Percentiles rank a stretch among this genome's conserved stretches.
Conservation (phyloP, 2,329 filamentous ascomycete genomes). For the Pseudogymnoascus sp. region DNA sequence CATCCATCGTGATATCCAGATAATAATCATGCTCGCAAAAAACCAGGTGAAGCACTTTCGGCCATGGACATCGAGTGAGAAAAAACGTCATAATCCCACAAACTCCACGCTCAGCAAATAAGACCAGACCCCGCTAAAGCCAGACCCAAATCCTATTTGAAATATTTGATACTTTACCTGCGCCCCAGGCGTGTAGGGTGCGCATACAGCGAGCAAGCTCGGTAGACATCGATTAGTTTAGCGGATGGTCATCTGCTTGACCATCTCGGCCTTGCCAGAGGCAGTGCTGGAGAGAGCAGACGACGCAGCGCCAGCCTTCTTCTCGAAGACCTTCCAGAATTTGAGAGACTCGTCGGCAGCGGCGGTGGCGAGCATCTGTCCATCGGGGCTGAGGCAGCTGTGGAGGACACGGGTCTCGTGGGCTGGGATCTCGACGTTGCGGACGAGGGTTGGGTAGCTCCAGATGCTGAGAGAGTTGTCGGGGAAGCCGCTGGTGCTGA, state of each 20-base stretch:
- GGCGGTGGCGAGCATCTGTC: slow-evolving; percentile 94
- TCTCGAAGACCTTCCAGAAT: slow-evolving; percentile 99
- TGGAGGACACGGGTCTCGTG: slow-evolving; percentile 96
- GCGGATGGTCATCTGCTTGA: slow-evolving; percentile 92
- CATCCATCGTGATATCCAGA: slow-evolving; percentile 19
- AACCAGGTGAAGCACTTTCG: slow-evolving; percentile 39
- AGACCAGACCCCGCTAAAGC: slow-evolving; percentile 34
- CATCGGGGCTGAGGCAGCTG: slow-evolving; percentile 93
- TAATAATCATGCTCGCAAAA: slow-evolving; percentile 23
- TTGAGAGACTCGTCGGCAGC: slow-evolving; percentile 95
- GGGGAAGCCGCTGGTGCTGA: slow-evolving; percentile 96
- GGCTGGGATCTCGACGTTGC: slow-evolving; percentile 95
- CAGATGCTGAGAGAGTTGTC: slow-evolving; percentile 98
- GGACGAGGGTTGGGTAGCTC: slow-evolving; percentile 95
- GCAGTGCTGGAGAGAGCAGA: slow-evolving; percentile 59
- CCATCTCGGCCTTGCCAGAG: slow-evolving; percentile 73
- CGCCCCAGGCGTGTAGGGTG: slow-evolving; percentile 8
- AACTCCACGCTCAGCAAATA: slow-evolving; percentile 48
- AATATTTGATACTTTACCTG: slow-evolving; percentile 28
- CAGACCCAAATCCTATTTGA: slow-evolving; percentile 25
- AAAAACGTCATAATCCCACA: slow-evolving; percentile 32
- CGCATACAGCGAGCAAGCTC: slow-evolving; percentile 6
- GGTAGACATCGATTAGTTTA: slow-evolving; percentile 41
- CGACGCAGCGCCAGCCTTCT: slow-evolving; percentile 73
- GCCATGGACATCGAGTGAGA: slow-evolving; percentile 40